These are phyloP conservation scores for Colletotrichum echinochloae DNA, from an alignment of 2,329 filamentous ascomycete species.

Conservation along the genomic window DNA sequence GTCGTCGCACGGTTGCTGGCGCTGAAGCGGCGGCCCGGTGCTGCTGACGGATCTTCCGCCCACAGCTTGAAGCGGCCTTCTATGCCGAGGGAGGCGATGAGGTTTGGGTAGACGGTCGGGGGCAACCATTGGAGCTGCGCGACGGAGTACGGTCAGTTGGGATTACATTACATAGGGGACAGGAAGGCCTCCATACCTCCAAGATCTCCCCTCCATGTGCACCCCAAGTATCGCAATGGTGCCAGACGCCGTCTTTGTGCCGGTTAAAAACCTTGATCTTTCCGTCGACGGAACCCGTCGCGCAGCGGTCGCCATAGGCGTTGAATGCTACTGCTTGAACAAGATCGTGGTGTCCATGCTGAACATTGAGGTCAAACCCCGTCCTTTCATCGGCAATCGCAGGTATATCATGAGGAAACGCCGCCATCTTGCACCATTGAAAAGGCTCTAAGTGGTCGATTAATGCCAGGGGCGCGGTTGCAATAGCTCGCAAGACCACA, in stretches of 20 bases:
- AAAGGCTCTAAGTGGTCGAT: constrained; percentile 54
- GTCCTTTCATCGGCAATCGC: constrained; percentile 59
- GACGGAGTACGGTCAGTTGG: constrained; percentile 26
- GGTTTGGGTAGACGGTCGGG: constrained; percentile 85
- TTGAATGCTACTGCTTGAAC: constrained; percentile 92
- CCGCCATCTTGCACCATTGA: constrained; percentile 55
- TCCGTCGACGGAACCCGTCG: constrained; percentile 91
- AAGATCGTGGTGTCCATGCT: constrained; percentile 82
- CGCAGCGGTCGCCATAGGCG: constrained; percentile 90
- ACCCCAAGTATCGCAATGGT: constrained; percentile 86
- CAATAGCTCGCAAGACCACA: constrained; percentile 4
- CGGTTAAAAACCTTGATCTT: constrained; percentile 92
- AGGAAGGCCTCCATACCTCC: constrained; percentile 69
- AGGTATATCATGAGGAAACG: constrained; percentile 43
- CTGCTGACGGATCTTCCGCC: constrained; percentile 88
- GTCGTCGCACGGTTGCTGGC: constrained; percentile 59
- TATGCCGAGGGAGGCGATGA: constrained; percentile 88
- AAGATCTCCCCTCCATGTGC: constrained; percentile 92
- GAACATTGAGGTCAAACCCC: constrained; percentile 70
- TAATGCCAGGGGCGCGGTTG: not conserved
- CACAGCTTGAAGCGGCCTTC: constrained; percentile 93
- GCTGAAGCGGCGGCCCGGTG: constrained; percentile 85
- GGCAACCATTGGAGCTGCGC: constrained; percentile 90
- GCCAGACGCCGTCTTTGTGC: constrained; percentile 82
- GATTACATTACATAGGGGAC: constrained; percentile 6